phyloP scores from a whole-genome alignment of 2,329 filamentous ascomycete genomes.

The Penicillium sp. region DNA sequence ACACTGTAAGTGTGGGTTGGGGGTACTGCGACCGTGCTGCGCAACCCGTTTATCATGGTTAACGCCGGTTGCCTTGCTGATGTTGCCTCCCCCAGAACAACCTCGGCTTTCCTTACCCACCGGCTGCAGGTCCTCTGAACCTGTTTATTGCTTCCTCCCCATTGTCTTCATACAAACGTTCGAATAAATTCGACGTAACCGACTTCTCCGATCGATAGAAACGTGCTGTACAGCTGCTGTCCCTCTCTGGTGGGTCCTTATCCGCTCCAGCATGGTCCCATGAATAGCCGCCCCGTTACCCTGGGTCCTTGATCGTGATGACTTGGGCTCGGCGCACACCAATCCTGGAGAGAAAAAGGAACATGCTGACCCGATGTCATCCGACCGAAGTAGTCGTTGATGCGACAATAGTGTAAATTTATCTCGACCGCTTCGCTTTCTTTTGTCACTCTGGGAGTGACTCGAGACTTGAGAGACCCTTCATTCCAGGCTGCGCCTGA shows the following conservation, averaged over 20 bases:
- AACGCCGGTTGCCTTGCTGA: constrained; percentile 15
- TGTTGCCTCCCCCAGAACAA: constrained; percentile 6
- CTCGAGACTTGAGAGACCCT: neutral
- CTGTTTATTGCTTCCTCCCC: constrained; percentile 5
- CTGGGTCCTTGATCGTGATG: constrained; percentile 14
- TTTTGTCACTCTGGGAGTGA: constrained; percentile 4
- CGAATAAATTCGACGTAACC: neutral
- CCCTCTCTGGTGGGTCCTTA: constrained; percentile 20
- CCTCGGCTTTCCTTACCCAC: constrained; percentile 14
- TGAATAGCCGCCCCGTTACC: constrained; percentile 23
- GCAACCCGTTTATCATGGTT: constrained; percentile 5
- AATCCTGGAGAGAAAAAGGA: constrained; percentile 2
- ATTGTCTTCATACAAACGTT: neutral
- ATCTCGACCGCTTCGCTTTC: neutral
- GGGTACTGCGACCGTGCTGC: constrained; percentile 3
- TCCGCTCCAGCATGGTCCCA: constrained; percentile 17
- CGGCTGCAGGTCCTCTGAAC: constrained; percentile 23
- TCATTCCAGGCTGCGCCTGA: constrained; percentile 2
- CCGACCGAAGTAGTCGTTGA: constrained; percentile 16
- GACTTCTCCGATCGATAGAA: neutral
- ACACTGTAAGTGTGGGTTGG: neutral
- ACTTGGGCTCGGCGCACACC: neutral
- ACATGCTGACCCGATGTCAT: constrained; percentile 30
- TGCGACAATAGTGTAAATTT: constrained; percentile 11
- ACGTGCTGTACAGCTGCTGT: constrained; percentile 7